Conservation (phyloP, 2,329 filamentous ascomycete genomes). For the Aspergillus sergii region DNA sequence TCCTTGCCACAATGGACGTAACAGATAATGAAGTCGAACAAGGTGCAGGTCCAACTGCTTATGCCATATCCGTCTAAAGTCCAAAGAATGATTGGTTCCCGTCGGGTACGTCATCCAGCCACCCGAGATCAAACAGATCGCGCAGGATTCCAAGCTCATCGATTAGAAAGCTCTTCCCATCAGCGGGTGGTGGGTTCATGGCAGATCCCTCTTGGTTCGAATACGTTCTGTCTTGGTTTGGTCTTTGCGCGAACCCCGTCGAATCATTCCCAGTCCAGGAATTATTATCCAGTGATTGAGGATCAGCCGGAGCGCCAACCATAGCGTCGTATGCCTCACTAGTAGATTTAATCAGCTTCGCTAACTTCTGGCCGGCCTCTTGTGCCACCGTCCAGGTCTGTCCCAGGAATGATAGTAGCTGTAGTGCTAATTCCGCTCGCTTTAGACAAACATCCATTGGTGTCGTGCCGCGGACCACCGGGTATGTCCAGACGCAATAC, state of each 20-base stretch:
- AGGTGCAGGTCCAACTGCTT: no score
- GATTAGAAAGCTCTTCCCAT: constrained; percentile 2
- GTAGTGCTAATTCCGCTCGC: constrained; percentile 1
- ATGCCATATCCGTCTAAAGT: not conserved
- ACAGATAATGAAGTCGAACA: no score
- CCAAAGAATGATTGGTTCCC: not conserved
- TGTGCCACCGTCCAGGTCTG: constrained; percentile 5
- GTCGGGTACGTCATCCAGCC: not conserved
- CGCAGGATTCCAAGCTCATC: constrained; percentile 10
- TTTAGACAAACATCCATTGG: not conserved
- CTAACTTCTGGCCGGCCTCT: constrained; percentile 6
- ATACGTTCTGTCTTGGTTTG: not conserved
- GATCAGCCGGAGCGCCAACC: not conserved
- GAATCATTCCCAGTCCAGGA: not conserved
- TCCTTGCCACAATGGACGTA: no score
- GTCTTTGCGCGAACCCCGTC: not conserved
- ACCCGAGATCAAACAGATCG: constrained; percentile 7
- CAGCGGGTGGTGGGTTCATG: not conserved
- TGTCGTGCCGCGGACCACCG: not conserved
- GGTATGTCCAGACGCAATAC: not conserved
- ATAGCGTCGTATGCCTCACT: not conserved
- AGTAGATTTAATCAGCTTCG: not conserved
- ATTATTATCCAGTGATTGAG: not conserved
- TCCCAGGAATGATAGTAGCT: constrained; percentile 3
- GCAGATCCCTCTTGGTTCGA: not conserved